Conservation (phyloP, 179 eudicot genomes). For the Beta corolliflora region DNA sequence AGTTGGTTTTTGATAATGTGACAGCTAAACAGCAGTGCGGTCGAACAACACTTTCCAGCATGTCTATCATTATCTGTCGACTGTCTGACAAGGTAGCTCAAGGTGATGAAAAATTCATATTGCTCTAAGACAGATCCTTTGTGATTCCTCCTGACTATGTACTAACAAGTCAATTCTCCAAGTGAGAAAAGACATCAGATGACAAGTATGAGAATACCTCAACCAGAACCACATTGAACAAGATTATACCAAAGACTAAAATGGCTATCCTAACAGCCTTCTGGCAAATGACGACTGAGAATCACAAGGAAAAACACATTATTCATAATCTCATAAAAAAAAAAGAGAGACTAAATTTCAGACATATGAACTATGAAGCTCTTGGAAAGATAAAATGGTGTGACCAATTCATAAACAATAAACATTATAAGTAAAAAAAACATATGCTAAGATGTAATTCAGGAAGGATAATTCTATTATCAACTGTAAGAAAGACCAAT, state of each 20-base stretch:
- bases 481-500: conserved; percentile 18
- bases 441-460: not conserved
- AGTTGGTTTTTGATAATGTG: not conserved
- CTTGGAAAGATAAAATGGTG: not conserved
- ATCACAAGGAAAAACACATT: not conserved
- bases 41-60: not conserved
- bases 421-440: conserved; percentile 3
- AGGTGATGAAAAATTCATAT: not conserved
- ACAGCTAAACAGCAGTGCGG: not conserved
- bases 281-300: not conserved
- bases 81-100: not conserved
- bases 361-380: not conserved
- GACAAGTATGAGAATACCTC: not conserved
- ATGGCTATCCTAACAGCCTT: not conserved
- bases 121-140: not conserved
- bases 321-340: too few relatives aligned
- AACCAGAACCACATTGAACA: not conserved
- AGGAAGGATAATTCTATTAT: conserved; percentile 22
- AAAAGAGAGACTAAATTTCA: not conserved
- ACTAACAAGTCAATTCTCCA: not conserved
- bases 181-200: not conserved
- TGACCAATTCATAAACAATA: conserved; percentile 7
- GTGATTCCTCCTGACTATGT: not conserved
- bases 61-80: not conserved
- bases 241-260: not conserved